Evolutionary conservation across 371 early-diverging fungal genomes (phyloP).

Genomic region (Chytridium lagenaria): DNA sequence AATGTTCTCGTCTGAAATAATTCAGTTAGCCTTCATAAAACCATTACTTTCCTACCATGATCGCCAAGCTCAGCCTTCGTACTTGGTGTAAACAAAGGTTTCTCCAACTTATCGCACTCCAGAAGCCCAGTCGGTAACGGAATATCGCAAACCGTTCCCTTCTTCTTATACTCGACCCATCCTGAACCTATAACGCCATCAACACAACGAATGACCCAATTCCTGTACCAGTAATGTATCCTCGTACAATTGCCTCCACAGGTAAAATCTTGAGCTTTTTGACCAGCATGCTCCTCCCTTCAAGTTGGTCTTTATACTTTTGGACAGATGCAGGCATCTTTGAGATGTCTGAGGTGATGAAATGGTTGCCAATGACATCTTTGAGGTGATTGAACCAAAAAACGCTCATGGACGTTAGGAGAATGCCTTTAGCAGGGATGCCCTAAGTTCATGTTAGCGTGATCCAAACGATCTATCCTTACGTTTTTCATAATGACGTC

Average conservation of each 20-base stretch:
- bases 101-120: slow-evolving; percentile 83
- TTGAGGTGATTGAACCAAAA: slow-evolving; percentile 94
- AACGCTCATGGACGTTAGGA: slow-evolving; percentile 89
- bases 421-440: slow-evolving; percentile 94
- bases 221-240: slow-evolving; percentile 91
- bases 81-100: slow-evolving; percentile 93
- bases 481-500: slow-evolving; percentile 98
- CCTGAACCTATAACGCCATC: slow-evolving; percentile 76
- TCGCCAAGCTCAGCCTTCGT: slow-evolving; percentile 98
- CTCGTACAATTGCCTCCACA: slow-evolving; percentile 97
- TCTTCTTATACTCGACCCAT: slow-evolving; percentile 91
- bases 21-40: neutral
- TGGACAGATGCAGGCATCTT: slow-evolving; percentile 89
- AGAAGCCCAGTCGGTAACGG: slow-evolving; percentile 77
- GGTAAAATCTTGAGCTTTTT: slow-evolving; percentile 93
- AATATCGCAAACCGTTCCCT: slow-evolving; percentile 93
- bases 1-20: slow-evolving; percentile 87
- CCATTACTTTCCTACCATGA: slow-evolving; percentile 68
- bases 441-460: slow-evolving; percentile 58
- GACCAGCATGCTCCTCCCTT: slow-evolving; percentile 90
- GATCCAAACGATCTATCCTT: neutral
- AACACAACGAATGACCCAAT: too few relatives aligned
- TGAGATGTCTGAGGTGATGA: slow-evolving; percentile 91
- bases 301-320: slow-evolving; percentile 85
- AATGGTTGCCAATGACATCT: slow-evolving; percentile 88